Evolutionary conservation across 2,329 filamentous ascomycete genomes (phyloP), one percentile per base, ranked within the genome.

Genomic region (Fusarium sp.): DNA sequence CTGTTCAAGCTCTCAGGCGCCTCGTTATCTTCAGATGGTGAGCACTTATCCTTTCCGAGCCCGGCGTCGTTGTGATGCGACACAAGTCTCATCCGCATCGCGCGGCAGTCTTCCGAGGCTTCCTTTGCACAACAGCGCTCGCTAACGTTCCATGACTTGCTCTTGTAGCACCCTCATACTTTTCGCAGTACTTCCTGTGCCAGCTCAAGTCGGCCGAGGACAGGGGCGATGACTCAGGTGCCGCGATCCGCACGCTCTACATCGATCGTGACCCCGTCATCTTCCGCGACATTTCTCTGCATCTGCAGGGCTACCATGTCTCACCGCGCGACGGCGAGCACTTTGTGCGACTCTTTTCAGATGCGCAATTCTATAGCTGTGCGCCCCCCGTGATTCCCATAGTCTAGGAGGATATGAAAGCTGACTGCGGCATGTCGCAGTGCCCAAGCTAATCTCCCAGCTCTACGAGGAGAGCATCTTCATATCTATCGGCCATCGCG

Each of bases 361-460:
- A 98, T 80, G 94, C 95, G 2, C 95, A 98, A 77, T 98, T 98
- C 82, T 98, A 98, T 81, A 94, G 89, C 76, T 83, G 92, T 94
- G 84, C 77, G 89, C 80, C 9, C 3, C 28, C 27, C 15, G 23
- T 31, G n/a, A 37, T 12, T 16, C n/a, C 30, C 16, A 8, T 16
- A 3, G 10, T 4, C 37, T 9, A 13, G 27, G 23, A 48, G 28
- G 15, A 13, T 10, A 10, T n/a, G 9, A 18, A 34, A 34, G 43
- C 68, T 61, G 11, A 70, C 36, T 7, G 31, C 40, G 27, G 4
- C 23, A 5, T 23, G 12, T 47, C 7, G 57, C 71, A 95, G 92
- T 98, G 55, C 95, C 95, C 28, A 92, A 93, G 71, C 85, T 98
- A 64, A 94, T 95, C 71, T 94, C 94, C 30, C 95, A 97, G 80